Conservation (phyloP, 2,329 filamentous ascomycete genomes). For the Hysterium pulicare region DNA sequence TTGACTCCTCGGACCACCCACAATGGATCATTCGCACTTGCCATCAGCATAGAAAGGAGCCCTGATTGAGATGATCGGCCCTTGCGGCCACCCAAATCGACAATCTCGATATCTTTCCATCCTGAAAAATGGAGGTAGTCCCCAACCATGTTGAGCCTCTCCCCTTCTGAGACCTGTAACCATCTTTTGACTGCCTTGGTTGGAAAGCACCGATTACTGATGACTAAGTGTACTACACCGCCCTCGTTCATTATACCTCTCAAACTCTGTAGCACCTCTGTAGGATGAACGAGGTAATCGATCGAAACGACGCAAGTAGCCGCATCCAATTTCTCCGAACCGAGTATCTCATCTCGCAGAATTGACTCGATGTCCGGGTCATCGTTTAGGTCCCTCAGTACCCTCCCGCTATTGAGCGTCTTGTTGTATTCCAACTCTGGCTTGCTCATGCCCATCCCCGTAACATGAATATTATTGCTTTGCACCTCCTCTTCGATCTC, state of each 20-base stretch:
- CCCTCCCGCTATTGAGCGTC: constrained; percentile 19
- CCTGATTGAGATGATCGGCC: no score
- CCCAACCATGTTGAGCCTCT: constrained; percentile 49
- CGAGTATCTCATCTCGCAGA: constrained; percentile 9
- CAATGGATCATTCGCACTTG: no score
- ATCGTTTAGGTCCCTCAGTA: constrained; percentile 47
- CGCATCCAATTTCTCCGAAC: constrained; percentile 36
- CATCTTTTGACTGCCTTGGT: constrained; percentile 51
- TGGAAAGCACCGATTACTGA: constrained; percentile 53
- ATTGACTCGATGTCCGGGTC: constrained; percentile 35
- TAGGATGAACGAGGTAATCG: constrained; percentile 50
- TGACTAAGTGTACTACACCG: constrained; percentile 49
- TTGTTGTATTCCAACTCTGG: constrained; percentile 44
- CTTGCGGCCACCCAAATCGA: constrained; percentile 43
- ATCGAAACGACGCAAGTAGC: constrained; percentile 52
- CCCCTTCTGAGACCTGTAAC: constrained; percentile 44
- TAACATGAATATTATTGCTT: constrained; percentile 37
- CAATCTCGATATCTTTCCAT: constrained; percentile 52
- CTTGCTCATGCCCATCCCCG: constrained; percentile 49
- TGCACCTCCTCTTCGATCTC: constrained; percentile 27
- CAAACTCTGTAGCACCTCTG: constrained; percentile 45
- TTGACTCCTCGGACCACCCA: no score
- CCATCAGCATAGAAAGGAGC: no score
- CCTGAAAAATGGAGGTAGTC: constrained; percentile 52
- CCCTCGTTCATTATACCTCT: constrained; percentile 38